A percentile compares a stretch with the other conserved stretches of the same genome.
These are phyloP conservation scores for Kalanchoe fedtschenkoi DNA, from an alignment of 164 flowering plant species.

Conservation along the genomic window DNA sequence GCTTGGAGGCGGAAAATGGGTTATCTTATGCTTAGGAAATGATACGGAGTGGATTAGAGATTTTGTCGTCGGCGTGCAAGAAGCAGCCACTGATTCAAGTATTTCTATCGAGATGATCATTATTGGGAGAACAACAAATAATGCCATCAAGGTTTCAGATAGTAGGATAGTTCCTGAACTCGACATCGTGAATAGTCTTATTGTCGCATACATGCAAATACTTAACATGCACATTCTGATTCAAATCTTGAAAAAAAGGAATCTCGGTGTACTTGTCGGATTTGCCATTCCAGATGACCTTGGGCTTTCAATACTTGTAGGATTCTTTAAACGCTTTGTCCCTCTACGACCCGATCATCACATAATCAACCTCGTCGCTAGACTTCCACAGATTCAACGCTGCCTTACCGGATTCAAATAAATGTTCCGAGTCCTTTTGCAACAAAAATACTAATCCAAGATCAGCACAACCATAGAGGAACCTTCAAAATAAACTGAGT, in stretches of 20 bases:
- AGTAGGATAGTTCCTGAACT: constrained; percentile 66
- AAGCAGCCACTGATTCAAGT: too few species aligned
- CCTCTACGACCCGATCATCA: constrained; percentile 92
- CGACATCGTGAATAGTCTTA: constrained; percentile 95
- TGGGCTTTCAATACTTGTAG: constrained; percentile 55
- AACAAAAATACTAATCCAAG: constrained; percentile 57
- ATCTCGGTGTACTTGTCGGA: constrained; percentile 70
- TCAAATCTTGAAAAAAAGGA: constrained; percentile 43
- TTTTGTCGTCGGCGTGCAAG: too few species aligned
- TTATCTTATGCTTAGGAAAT: too few species aligned
- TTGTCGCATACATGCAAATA: constrained; percentile 92
- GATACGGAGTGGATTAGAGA: too few species aligned
- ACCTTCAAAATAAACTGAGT: too few species aligned
- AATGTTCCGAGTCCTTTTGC: too few species aligned
- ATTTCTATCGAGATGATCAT: too few species aligned
- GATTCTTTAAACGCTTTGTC: constrained; percentile 95
- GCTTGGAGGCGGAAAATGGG: too few species aligned
- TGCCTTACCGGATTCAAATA: too few species aligned
- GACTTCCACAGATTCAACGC: constrained; percentile 61
- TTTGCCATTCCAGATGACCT: constrained; percentile 80
- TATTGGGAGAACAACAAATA: too few species aligned
- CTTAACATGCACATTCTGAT: constrained; percentile 57
- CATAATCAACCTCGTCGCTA: constrained; percentile 59
- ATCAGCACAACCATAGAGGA: too few species aligned
- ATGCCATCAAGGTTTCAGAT: constrained; percentile 27